Evolutionary conservation across 2,329 filamentous ascomycete genomes (phyloP).

Genomic region (Peltaster fructicola): DNA sequence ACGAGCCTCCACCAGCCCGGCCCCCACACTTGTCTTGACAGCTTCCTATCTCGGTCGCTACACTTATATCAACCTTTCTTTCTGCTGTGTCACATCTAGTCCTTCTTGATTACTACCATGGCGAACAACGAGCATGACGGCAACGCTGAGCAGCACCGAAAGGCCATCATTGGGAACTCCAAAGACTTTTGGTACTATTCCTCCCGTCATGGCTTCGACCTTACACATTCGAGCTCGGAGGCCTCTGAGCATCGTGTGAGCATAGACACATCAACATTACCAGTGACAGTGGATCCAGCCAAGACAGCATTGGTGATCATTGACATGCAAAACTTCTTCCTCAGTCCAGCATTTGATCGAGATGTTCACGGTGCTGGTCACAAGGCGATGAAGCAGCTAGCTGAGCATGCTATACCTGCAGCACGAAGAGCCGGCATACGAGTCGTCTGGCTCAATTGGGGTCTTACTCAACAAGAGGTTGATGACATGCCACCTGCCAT

Average conservation of each 20-base stretch:
- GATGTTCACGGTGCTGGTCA: slow-evolving; percentile 21
- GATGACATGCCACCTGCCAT: slow-evolving; percentile 32
- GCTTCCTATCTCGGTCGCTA: too few relatives aligned
- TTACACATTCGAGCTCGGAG: slow-evolving; percentile 28
- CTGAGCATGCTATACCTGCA: slow-evolving; percentile 28
- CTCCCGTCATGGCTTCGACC: slow-evolving; percentile 25
- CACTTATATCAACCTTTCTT: too few relatives aligned
- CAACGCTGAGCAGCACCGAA: too few relatives aligned
- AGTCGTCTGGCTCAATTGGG: slow-evolving; percentile 41
- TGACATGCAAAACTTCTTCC: slow-evolving; percentile 20
- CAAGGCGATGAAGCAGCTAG: slow-evolving; percentile 23
- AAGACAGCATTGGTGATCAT: slow-evolving; percentile 20
- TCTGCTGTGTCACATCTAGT: too few relatives aligned
- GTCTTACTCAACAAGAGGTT: slow-evolving; percentile 35
- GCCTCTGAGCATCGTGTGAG: too few relatives aligned
- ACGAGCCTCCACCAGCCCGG: too few relatives aligned
- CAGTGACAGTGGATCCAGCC: slow-evolving; percentile 17
- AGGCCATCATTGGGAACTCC: slow-evolving; percentile 23
- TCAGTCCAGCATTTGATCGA: slow-evolving; percentile 16
- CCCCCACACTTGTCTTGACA: too few relatives aligned
- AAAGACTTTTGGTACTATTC: slow-evolving; percentile 30
- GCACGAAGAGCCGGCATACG: slow-evolving; percentile 34
- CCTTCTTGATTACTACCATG: background rate
- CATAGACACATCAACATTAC: slow-evolving; percentile 13
- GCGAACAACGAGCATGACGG: slow-evolving; percentile 7